Evolutionary conservation across 192 early-diverging fungal species (phyloP).

Genomic region (Podila clonocystis): DNA sequence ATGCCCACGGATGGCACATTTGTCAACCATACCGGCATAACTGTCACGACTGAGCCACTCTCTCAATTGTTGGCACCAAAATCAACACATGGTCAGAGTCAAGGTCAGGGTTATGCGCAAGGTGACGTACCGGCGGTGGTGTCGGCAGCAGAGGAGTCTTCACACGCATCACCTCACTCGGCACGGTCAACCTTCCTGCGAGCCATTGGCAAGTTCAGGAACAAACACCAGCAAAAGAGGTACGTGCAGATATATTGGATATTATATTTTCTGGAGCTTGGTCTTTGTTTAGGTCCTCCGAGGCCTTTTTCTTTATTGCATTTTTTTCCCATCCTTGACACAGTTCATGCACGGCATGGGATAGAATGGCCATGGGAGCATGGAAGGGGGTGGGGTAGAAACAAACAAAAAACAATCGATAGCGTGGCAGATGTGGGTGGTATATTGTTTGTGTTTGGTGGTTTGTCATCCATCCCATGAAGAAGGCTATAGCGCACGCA

Average conservation of each 20-base stretch:
- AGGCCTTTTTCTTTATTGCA: no score
- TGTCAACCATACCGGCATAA: background rate
- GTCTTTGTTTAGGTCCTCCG: background rate
- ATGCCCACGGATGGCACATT: background rate
- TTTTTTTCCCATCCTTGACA: no score
- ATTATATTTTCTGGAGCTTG: background rate
- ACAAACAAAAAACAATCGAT: no score
- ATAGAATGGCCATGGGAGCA: background rate
- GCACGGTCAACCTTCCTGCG: constrained; percentile 32
- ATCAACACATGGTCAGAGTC: background rate
- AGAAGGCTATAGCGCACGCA: no score
- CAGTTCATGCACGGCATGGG: background rate
- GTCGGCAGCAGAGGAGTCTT: no score
- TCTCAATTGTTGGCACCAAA: no score
- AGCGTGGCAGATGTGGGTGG: background rate
- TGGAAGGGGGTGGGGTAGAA: background rate
- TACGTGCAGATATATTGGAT: background rate
- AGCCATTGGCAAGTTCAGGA: constrained; percentile 46
- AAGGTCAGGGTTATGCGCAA: background rate
- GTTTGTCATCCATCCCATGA: constrained; percentile 1
- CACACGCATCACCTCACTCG: constrained; percentile 1
- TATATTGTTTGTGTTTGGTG: background rate
- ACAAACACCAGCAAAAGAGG: constrained; percentile 47
- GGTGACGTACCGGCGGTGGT: background rate
- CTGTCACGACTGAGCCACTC: background rate